Evolutionary conservation across 2,329 filamentous ascomycete genomes (phyloP).

Genomic region (Falciphora oryzae): DNA sequence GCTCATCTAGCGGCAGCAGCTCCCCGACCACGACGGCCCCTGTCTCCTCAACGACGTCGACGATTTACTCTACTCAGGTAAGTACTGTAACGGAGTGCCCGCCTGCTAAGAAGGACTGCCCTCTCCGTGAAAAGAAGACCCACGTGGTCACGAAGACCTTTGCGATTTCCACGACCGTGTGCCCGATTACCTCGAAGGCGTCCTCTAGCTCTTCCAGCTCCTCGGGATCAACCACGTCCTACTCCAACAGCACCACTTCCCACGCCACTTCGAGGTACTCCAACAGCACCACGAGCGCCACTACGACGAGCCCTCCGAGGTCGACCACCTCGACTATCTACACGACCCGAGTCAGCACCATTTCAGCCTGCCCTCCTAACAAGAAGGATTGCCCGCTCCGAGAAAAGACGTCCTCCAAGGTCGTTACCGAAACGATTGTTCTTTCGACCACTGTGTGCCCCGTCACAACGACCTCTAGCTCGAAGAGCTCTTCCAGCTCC

Average conservation of each 20-base stretch:
- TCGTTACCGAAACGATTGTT: neutral
- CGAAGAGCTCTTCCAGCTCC: neutral
- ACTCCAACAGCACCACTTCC: neutral
- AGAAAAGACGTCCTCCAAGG: neutral
- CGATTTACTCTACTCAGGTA: slow-evolving; percentile 4
- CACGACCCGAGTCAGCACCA: slow-evolving; percentile 5
- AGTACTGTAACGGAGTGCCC: slow-evolving; percentile 7
- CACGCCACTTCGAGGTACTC: neutral
- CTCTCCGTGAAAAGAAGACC: neutral
- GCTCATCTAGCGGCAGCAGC: neutral
- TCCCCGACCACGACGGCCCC: neutral
- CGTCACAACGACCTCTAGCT: no score
- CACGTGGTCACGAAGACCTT: slow-evolving; percentile 6
- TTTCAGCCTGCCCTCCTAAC: slow-evolving; percentile 3
- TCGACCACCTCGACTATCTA: slow-evolving; percentile 7
- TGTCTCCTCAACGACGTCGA: neutral
- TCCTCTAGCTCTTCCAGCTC: neutral
- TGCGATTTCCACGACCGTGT: slow-evolving; percentile 5
- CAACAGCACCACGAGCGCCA: neutral
- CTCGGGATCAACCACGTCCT: neutral
- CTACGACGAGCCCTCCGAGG: neutral
- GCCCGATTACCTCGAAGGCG: neutral
- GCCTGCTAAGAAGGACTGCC: neutral
- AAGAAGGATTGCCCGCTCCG: neutral
- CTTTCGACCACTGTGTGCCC: no score